Conservation (phyloP, 2,329 filamentous ascomycete genomes). For the Alternaria panax region DNA sequence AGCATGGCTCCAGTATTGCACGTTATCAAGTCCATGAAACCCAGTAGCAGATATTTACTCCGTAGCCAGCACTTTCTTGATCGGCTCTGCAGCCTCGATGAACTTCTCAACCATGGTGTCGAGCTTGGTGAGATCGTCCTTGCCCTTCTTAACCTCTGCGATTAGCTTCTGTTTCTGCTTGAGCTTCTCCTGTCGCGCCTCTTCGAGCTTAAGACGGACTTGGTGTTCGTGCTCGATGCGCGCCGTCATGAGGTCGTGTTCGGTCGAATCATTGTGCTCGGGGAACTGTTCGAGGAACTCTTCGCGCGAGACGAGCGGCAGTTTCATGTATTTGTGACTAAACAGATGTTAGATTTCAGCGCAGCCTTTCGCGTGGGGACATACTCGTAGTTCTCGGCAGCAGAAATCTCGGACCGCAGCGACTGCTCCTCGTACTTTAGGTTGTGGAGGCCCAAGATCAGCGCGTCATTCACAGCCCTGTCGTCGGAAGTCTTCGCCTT, state of each 20-base stretch:
- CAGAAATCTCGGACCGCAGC: conserved; percentile 85
- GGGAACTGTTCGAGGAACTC: conserved; percentile 81
- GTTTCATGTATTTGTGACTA: conserved; percentile 85
- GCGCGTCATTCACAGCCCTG: conserved; percentile 85
- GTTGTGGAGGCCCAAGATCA: conserved; percentile 94
- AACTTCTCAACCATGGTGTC: conserved; percentile 94
- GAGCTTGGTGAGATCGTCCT: conserved; percentile 88
- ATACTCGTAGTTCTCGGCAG: conserved; percentile 91
- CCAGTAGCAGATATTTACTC: conserved; percentile 50
- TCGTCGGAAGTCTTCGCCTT: conserved; percentile 87
- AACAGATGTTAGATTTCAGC: conserved; percentile 19
- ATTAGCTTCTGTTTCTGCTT: conserved; percentile 73
- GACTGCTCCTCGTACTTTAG: conserved; percentile 95
- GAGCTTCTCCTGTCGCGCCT: conserved; percentile 71
- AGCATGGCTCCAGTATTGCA: background rate
- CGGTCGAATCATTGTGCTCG: conserved; percentile 73
- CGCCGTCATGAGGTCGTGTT: conserved; percentile 85
- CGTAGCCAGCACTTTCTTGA: conserved; percentile 85
- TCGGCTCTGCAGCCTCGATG: conserved; percentile 89
- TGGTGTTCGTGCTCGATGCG: conserved; percentile 89
- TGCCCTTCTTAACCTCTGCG: conserved; percentile 86
- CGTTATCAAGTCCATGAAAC: background rate
- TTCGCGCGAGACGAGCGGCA: conserved; percentile 83
- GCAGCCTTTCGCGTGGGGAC: conserved; percentile 48
- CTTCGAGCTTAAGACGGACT: conserved; percentile 84